Evolutionary conservation across 2,329 filamentous ascomycete species (phyloP).

Genomic region (Penicillium oxalicum): DNA sequence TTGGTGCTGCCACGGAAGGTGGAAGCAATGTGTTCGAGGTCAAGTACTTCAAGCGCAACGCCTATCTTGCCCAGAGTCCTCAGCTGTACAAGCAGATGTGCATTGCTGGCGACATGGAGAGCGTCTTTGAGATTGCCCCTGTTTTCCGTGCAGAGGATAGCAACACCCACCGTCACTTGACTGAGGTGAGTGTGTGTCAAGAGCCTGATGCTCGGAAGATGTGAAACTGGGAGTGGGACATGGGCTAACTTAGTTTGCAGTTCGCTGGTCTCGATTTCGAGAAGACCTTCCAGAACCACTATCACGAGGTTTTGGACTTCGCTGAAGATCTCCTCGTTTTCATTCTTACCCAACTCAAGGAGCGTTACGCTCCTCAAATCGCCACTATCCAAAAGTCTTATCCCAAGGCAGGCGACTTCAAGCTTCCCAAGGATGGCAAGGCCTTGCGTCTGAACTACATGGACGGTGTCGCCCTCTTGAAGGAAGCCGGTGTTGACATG

Average conservation of each 20-base stretch:
- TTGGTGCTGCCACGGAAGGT: slow-evolving; percentile 85
- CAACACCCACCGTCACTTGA: slow-evolving; percentile 62
- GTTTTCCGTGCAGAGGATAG: slow-evolving; percentile 64
- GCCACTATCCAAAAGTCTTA: slow-evolving; percentile 45
- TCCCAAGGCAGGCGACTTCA: slow-evolving; percentile 47
- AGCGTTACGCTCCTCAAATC: slow-evolving; percentile 41
- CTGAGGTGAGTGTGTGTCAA: slow-evolving; percentile 42
- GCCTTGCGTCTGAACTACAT: slow-evolving; percentile 46
- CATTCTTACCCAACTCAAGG: slow-evolving; percentile 43
- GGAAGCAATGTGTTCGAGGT: slow-evolving; percentile 87
- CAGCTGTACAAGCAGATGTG: slow-evolving; percentile 66
- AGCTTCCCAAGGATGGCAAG: slow-evolving; percentile 45
- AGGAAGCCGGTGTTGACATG: slow-evolving; percentile 46
- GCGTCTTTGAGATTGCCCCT: slow-evolving; percentile 59
- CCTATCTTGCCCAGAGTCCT: slow-evolving; percentile 60
- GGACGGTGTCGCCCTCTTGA: slow-evolving; percentile 44
- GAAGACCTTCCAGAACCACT: slow-evolving; percentile 46
- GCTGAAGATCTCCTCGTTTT: slow-evolving; percentile 46
- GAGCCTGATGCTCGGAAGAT: slow-evolving; percentile 3
- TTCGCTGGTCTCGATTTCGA: slow-evolving; percentile 50
- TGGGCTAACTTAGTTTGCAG: slow-evolving; percentile 25
- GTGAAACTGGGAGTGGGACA: background rate
- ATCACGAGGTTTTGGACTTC: slow-evolving; percentile 47
- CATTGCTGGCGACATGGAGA: slow-evolving; percentile 58
- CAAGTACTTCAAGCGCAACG: slow-evolving; percentile 80